phyloP scores from a whole-genome alignment of 495 filamentous ascomycete genomes.

The Acidomyces sp. region DNA sequence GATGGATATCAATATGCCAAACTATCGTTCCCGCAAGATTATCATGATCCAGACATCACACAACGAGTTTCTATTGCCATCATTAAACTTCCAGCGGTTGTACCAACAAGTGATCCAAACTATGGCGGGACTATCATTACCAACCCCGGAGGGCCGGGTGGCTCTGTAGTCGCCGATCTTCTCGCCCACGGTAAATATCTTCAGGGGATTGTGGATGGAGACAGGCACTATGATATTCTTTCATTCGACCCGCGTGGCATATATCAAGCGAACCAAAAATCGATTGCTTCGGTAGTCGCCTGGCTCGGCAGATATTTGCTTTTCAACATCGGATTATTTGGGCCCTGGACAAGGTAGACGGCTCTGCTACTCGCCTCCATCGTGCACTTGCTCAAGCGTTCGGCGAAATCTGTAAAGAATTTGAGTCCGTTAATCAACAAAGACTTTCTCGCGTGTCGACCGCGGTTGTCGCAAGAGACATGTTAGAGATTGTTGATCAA shows the following conservation, averaged over 20 bases:
- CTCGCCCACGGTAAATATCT: constrained; percentile 15
- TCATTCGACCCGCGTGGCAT: constrained; percentile 38
- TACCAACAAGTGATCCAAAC: constrained; percentile 28
- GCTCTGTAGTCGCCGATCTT: constrained; percentile 29
- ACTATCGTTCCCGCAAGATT: constrained; percentile 31
- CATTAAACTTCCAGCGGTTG: constrained; percentile 28
- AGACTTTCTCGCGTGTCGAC: constrained; percentile 27
- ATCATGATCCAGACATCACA: constrained; percentile 30
- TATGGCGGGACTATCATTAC: constrained; percentile 33
- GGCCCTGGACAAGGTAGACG: constrained; percentile 27
- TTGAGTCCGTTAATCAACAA: constrained; percentile 28
- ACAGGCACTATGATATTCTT: constrained; percentile 42
- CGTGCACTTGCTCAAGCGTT: constrained; percentile 21
- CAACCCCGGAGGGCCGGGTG: constrained; percentile 37
- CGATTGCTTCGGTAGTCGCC: constrained; percentile 36
- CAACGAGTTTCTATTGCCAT: constrained; percentile 28
- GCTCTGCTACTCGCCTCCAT: constrained; percentile 25
- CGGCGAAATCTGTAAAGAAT: constrained; percentile 24
- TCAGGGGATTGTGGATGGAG: constrained; percentile 20
- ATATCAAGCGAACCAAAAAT: constrained; percentile 28
- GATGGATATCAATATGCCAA: constrained; percentile 29
- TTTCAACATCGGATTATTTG: constrained; percentile 27
- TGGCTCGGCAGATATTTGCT: constrained; percentile 23
- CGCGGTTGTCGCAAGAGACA: constrained; percentile 18
- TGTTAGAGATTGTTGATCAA: constrained; percentile 18